These are phyloP conservation scores for Cucumis cinereus DNA, from an alignment of 306 rosid genomes.

Conservation along the genomic window DNA sequence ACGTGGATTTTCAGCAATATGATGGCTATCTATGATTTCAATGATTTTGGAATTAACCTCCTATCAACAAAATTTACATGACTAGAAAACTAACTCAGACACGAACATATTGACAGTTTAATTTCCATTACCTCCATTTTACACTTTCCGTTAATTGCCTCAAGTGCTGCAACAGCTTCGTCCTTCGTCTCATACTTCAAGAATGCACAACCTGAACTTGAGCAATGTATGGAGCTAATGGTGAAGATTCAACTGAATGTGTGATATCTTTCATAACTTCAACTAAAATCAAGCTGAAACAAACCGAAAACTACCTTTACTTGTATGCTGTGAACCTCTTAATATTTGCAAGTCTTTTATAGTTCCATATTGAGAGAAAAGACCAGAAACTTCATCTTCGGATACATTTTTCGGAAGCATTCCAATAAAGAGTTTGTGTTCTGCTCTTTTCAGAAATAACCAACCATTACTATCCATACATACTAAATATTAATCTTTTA, in stretches of 20 bases:
- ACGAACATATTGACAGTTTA: conserved; percentile 2
- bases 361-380: conserved; percentile 64
- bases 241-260: conserved; percentile 3
- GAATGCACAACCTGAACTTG: conserved; percentile 77
- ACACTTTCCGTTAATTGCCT: conserved; percentile 73
- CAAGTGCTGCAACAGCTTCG: conserved; percentile 82
- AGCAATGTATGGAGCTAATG: conserved; percentile 2
- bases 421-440: conserved; percentile 92
- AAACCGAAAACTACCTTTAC: conserved; percentile 48
- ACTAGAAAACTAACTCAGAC: conserved; percentile 5
- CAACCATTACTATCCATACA: conserved; percentile 15
- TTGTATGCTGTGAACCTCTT: conserved; percentile 92
- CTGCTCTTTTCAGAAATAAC: conserved; percentile 31
- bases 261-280: neutral
- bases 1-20: neutral
- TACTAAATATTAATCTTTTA: conserved; percentile 1
- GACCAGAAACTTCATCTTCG: conserved; percentile 61
- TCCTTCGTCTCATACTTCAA: conserved; percentile 90
- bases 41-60: neutral
- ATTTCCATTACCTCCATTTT: conserved; percentile 76
- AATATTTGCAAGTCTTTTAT: conserved; percentile 85
- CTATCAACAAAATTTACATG: neutral
- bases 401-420: conserved; percentile 97
- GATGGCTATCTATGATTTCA: neutral
- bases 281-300: neutral